A percentile compares a stretch with the other conserved stretches of the same genome.
Evolutionary conservation across 2,329 filamentous ascomycete species (phyloP).

Genomic region (Colletotrichum cuscutae): DNA sequence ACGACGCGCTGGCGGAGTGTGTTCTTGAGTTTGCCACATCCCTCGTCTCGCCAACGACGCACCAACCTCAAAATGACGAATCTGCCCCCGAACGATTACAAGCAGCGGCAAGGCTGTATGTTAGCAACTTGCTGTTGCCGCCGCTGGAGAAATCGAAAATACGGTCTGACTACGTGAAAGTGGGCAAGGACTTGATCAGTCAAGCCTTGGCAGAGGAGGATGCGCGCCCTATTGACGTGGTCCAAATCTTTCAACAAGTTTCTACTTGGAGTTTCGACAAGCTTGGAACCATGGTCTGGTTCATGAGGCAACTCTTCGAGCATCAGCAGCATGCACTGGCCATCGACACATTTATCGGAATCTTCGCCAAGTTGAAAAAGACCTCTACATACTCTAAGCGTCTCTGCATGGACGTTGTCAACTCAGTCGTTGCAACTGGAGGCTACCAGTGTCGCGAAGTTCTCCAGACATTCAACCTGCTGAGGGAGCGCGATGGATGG

Average conservation of each 20-base stretch:
- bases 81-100: constrained; percentile 2
- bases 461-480: constrained; percentile 2
- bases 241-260: constrained; percentile 10
- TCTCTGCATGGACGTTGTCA: constrained; percentile 5
- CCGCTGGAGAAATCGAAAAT: background rate
- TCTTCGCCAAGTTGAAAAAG: background rate
- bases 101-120: constrained; percentile 9
- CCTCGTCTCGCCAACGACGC: background rate
- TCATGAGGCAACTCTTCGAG: constrained; percentile 17
- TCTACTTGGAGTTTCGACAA: background rate
- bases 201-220: background rate
- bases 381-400: constrained; percentile 2
- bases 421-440: constrained; percentile 12
- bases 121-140: constrained; percentile 9
- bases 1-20: constrained; percentile 4
- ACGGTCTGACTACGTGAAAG: constrained; percentile 4
- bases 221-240: background rate
- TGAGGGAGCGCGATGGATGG: constrained; percentile 20
- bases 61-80: background rate
- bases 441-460: constrained; percentile 25
- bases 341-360: constrained; percentile 27
- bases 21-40: constrained; percentile 18
- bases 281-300: constrained; percentile 1
- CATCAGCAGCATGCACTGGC: constrained; percentile 12
- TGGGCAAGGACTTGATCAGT: constrained; percentile 10